Percentiles rank a stretch among this genome's conserved stretches.
phyloP scores from a whole-genome alignment of 352 stramenopile species.

The Aphanomyces invadans region DNA sequence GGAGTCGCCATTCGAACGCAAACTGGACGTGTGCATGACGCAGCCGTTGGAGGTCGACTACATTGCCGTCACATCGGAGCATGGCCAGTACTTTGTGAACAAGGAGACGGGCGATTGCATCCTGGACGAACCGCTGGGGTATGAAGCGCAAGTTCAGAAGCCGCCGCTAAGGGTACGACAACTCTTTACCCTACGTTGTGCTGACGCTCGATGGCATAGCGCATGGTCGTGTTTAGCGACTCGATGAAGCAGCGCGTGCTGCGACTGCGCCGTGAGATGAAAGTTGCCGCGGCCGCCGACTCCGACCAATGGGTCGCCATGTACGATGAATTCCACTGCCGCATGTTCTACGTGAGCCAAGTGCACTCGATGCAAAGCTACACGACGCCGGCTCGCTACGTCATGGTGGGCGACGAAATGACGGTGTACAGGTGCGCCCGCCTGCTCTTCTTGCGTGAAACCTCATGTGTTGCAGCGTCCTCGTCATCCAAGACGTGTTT shows the following conservation, averaged over 20 bases:
- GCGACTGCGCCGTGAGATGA: slow-evolving; percentile 26
- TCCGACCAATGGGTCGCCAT: slow-evolving; percentile 48
- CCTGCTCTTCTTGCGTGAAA: no score
- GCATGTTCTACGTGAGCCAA: slow-evolving; percentile 53
- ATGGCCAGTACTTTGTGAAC: slow-evolving; percentile 47
- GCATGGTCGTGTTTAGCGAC: slow-evolving; percentile 37
- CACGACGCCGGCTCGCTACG: slow-evolving; percentile 34
- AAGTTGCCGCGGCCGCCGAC: slow-evolving; percentile 28
- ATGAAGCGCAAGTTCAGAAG: slow-evolving; percentile 32
- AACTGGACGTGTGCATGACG: background rate
- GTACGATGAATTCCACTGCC: slow-evolving; percentile 43
- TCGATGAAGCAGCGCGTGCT: slow-evolving; percentile 37
- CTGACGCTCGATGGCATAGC: slow-evolving; percentile 30
- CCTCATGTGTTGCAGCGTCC: no score
- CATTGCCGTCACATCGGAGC: background rate
- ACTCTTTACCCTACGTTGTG: background rate
- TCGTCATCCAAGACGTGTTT: slow-evolving; percentile 62
- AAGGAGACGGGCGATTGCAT: slow-evolving; percentile 44
- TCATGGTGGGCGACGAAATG: slow-evolving; percentile 45
- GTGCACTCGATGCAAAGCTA: background rate
- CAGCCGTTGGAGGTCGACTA: slow-evolving; percentile 8
- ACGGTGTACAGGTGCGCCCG: slow-evolving; percentile 48
- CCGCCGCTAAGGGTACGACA: background rate
- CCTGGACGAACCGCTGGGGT: slow-evolving; percentile 45
- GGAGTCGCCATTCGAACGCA: background rate